Evolutionary conservation across 106 monocot genomes (phyloP), one percentile per base, ranked within the genome.

Genomic region (Acanthochlamys bracteata): DNA sequence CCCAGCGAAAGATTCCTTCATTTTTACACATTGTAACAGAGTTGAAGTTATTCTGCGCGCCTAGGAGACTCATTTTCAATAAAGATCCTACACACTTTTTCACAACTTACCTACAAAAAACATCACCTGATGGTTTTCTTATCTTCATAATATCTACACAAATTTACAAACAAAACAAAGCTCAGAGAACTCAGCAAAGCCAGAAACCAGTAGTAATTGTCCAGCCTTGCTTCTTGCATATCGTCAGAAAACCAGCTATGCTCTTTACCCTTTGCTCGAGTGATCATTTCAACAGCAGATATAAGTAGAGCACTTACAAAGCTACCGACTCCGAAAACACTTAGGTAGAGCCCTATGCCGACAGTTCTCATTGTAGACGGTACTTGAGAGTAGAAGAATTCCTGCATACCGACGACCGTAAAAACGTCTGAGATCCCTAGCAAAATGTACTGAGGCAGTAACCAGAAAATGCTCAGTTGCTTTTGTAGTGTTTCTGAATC

Each of bases 381-480:
- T 56, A 98, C 91, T 19, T 83, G 74, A 0, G 75, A 62, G 58
- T 98, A 98, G 72, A 98, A 98, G 74, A 98, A 91, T 69, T 98
- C 96, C 60, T 98, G 87, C 88, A 98, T 91, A 7, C 96, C 90
- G 0, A 98, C 90, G 10, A 91, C 96, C 0, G 91, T 98, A 66
- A 91, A 91, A 0, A 88, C 76, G 53, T 91, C 88, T 10, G 96
- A 84, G 3, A 91, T 47, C 0, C 96, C 96, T 16, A 98, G 63
- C 0, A 98, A 72, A 63, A 91, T 70, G 70, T 91, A 91, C 66
- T 91, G 96, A 3, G 96, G 96, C 25, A 96, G 66, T 73, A 91
- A 70, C 96, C 91, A 98, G 53, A 91, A 82, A 11, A 98, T 91
- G 62, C 71, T 80, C 67, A 88, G 63, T 27, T 73, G 56, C 0